Evolutionary conservation across 2,329 filamentous ascomycete species (phyloP).

Genomic region (Exophiala sideris): DNA sequence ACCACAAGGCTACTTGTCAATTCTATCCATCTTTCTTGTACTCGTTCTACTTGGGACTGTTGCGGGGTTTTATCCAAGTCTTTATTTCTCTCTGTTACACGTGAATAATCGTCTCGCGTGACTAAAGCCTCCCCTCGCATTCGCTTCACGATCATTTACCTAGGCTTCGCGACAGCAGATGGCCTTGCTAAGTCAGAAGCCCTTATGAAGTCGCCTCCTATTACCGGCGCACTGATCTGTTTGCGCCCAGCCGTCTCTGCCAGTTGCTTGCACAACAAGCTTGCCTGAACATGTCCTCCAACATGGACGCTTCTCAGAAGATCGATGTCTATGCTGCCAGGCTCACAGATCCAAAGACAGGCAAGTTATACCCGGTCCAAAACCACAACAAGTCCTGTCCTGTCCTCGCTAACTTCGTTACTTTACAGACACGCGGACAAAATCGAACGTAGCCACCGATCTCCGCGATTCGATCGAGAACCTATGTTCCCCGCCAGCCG

Average conservation of each 20-base stretch:
- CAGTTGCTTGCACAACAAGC: no score
- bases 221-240: slow-evolving; percentile 8
- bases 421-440: slow-evolving; percentile 69
- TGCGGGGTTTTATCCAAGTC: background rate
- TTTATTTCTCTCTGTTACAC: background rate
- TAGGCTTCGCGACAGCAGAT: slow-evolving; percentile 11
- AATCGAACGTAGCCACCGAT: slow-evolving; percentile 76
- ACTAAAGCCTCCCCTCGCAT: background rate
- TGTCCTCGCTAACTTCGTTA: slow-evolving; percentile 7
- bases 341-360: slow-evolving; percentile 47
- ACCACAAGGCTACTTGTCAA: slow-evolving; percentile 1
- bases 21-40: slow-evolving; percentile 3
- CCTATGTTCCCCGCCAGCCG: slow-evolving; percentile 72
- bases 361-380: slow-evolving; percentile 33
- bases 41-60: no score
- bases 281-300: slow-evolving; percentile 7
- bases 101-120: background rate
- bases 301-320: slow-evolving; percentile 29
- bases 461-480: slow-evolving; percentile 85
- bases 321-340: slow-evolving; percentile 51
- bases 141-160: slow-evolving; percentile 1
- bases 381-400: background rate
- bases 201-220: slow-evolving; percentile 18
- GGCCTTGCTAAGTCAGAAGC: slow-evolving; percentile 2
- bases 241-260: background rate